These are phyloP conservation scores for Geotrichum siamense DNA, from an alignment of 1,139 yeast genomes.

Conservation along the genomic window DNA sequence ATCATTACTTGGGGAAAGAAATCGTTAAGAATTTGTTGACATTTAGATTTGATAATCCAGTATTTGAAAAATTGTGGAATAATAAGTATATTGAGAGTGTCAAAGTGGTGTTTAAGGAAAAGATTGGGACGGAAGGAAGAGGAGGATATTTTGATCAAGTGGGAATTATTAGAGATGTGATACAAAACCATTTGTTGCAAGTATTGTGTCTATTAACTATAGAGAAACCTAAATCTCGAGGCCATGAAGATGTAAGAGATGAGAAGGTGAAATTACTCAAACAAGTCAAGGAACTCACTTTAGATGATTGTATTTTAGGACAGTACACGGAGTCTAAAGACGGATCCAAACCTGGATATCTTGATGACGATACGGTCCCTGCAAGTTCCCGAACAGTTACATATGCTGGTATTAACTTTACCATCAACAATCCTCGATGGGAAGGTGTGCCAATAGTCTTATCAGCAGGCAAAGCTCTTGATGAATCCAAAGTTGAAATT, in stretches of 20 bases:
- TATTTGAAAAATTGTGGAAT: conserved; percentile 83
- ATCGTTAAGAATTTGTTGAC: conserved; percentile 91
- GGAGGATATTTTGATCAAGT: conserved; percentile 95
- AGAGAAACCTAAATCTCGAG: conserved; percentile 90
- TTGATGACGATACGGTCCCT: conserved; percentile 89
- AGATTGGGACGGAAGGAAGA: conserved; percentile 97
- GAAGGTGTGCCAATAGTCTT: conserved; percentile 93
- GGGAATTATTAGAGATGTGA: conserved; percentile 95
- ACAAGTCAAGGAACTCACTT: conserved; percentile 64
- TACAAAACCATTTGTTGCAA: conserved; percentile 95
- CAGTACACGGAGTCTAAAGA: conserved; percentile 82
- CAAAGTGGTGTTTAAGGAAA: conserved; percentile 90
- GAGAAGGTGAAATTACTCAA: conserved; percentile 91
- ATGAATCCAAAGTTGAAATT: conserved; percentile 85
- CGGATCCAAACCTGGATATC: conserved; percentile 81
- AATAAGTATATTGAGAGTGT: conserved; percentile 66
- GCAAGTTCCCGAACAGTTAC: conserved; percentile 77
- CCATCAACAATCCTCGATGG: conserved; percentile 92
- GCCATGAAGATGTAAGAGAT: conserved; percentile 90
- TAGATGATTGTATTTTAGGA: conserved; percentile 67
- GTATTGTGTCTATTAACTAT: conserved; percentile 84
- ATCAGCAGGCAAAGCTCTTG: conserved; percentile 95
- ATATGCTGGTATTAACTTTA: conserved; percentile 74
- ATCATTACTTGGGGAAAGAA: conserved; percentile 95
- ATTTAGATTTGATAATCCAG: conserved; percentile 81